Conservation (phyloP, 2,329 filamentous ascomycete species). For the Trichoderma citrinoviride region DNA sequence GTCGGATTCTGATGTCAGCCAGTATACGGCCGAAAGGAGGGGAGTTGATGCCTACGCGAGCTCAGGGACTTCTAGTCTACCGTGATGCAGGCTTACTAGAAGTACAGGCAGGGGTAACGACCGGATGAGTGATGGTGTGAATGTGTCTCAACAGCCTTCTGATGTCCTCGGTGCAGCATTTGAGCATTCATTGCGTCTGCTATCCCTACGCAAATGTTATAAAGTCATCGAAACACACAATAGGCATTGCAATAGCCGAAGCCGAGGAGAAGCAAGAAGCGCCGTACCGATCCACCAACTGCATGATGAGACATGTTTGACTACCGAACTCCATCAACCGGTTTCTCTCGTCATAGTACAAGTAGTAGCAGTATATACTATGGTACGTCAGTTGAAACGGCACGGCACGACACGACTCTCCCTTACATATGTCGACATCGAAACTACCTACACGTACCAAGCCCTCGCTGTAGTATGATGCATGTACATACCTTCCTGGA, state of each 20-base stretch:
- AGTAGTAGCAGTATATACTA: too few species aligned
- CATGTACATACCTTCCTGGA: neutral
- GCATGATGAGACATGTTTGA: neutral
- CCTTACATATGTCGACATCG: neutral
- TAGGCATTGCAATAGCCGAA: neutral
- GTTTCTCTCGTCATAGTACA: neutral
- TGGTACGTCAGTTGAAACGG: neutral
- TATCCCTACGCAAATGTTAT: neutral
- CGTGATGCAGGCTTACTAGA: slow-evolving; percentile 16
- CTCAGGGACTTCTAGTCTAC: neutral
- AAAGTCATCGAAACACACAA: neutral
- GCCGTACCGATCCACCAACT: neutral
- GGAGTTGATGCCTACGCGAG: neutral
- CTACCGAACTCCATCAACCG: neutral
- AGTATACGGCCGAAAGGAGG: neutral
- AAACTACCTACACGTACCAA: neutral
- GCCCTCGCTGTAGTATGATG: neutral
- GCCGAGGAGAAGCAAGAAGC: neutral
- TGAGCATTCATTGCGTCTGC: neutral
- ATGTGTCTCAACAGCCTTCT: neutral
- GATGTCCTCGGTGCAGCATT: neutral
- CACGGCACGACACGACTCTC: neutral
- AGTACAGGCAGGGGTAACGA: neutral
- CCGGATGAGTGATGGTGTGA: neutral
- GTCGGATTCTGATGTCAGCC: slow-evolving; percentile 10